Evolutionary conservation across 768 basidiomycete genomes (phyloP), one percentile per base, ranked within the genome.

Genomic region (Lactarius sp.): DNA sequence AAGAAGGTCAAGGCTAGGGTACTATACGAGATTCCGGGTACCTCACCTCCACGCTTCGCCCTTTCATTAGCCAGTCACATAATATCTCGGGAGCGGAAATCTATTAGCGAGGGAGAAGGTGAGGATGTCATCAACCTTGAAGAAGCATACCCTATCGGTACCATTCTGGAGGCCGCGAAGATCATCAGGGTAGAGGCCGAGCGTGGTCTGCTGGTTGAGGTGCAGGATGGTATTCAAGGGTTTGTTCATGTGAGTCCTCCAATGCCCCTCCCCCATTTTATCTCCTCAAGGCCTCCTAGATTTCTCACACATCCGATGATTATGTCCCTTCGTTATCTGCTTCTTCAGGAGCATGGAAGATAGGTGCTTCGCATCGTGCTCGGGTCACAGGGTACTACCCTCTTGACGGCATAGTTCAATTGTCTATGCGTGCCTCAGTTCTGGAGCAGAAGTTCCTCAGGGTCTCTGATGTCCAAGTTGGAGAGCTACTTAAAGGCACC

Each of bases 281-380:
- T 61, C 52, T 39, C 53, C 52, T 39, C 53, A 60, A 64, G 31
- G 60, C 61, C 63, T 12, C 60, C 20, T 55, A 98, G 94, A 97
- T 99, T 69, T 97, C 96, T 12, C 93, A 97, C 73, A 79, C 89
- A 52, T 90, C 93, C 9, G 94, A 98, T 71, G 91, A 94, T 52
- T 93, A 93, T 71, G 78, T 94, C n/a, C 82, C 88, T 16, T 80
- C 86, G n/a, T 77, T 97, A 27, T 83, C 89, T 6, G 63, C 75
- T 6, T 74, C 80, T n/a, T 84, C 86, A 22, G 90, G 91, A 18
- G 82, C 87, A 22, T 98, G 89, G 89, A 90, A 85, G 73, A 71
- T 83, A 57, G 89, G 86, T 14, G 86, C 92, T 7, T 74, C 85
- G 1, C 96, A 98, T 71, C 80, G 82, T 56, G 94, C 92, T 2